Percentiles rank a stretch among this genome's conserved stretches.
phyloP scores from a whole-genome alignment of 192 early-diverging fungal genomes.

The Coemansia sp. region DNA sequence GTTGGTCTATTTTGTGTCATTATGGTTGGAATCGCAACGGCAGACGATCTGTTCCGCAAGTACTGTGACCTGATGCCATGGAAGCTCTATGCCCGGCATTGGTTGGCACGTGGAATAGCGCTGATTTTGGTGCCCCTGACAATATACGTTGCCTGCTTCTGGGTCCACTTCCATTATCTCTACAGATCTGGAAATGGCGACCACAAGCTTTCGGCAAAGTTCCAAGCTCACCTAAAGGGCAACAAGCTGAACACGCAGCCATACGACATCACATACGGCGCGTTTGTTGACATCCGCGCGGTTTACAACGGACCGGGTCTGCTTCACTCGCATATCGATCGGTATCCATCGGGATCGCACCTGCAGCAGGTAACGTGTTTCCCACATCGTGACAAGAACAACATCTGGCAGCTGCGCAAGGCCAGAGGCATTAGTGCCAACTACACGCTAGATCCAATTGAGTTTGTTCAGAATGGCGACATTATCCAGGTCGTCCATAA shows the following conservation, averaged over 20 bases:
- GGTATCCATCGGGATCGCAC: constrained; percentile 62
- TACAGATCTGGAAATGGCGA: constrained; percentile 85
- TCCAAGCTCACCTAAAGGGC: constrained; percentile 81
- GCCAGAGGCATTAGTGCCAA: constrained; percentile 30
- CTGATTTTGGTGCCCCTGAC: constrained; percentile 78
- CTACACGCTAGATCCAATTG: constrained; percentile 48
- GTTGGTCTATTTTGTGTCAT: constrained; percentile 91
- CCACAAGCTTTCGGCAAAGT: constrained; percentile 84
- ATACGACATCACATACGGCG: constrained; percentile 39
- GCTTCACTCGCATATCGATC: constrained; percentile 64
- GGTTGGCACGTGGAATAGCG: constrained; percentile 75
- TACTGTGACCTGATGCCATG: constrained; percentile 68
- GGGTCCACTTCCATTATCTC: constrained; percentile 87
- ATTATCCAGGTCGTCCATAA: constrained; percentile 75
- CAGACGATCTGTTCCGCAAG: constrained; percentile 87
- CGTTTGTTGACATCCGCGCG: constrained; percentile 30
- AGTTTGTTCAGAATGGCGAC: constrained; percentile 70
- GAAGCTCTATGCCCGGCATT: constrained; percentile 73
- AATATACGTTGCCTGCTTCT: constrained; percentile 86
- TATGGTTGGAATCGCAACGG: constrained; percentile 84
- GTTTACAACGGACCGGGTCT: constrained; percentile 37
- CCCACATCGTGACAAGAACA: constrained; percentile 72
- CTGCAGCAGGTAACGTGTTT: constrained; percentile 91
- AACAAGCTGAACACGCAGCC: constrained; percentile 60
- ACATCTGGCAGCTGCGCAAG: constrained; percentile 60